These are phyloP conservation scores for Dactylellina parvicollis DNA, from an alignment of 2,329 filamentous ascomycete species.

Conservation along the genomic window DNA sequence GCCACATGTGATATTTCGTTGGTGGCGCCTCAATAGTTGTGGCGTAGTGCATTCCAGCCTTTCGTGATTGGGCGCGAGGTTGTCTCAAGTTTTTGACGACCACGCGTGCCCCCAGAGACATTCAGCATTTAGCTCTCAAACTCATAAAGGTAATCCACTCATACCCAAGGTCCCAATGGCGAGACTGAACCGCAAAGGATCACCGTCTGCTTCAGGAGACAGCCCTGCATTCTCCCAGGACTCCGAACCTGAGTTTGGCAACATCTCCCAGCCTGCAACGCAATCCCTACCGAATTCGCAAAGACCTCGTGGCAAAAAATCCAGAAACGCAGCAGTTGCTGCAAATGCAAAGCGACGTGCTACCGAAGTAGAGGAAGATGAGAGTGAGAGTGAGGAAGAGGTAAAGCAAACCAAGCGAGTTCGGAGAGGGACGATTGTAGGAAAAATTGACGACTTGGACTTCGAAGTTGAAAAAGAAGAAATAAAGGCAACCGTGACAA, in stretches of 20 bases:
- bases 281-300: constrained; percentile 26
- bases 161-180: constrained; percentile 9
- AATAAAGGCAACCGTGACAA: constrained; percentile 46
- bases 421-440: constrained; percentile 23
- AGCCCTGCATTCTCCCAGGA: constrained; percentile 40
- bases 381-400: constrained; percentile 14
- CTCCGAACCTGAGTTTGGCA: constrained; percentile 27
- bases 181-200: constrained; percentile 20
- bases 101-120: background rate
- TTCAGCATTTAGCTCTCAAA: background rate
- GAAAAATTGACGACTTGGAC: constrained; percentile 22
- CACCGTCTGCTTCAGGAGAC: constrained; percentile 24
- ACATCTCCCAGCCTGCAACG: constrained; percentile 35
- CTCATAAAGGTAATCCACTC: too few species aligned
- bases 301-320: constrained; percentile 14
- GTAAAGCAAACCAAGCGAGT: constrained; percentile 21
- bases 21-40: background rate
- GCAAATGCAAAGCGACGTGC: constrained; percentile 26
- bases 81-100: background rate
- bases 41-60: background rate
- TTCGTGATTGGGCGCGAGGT: background rate
- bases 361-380: constrained; percentile 9
- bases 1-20: background rate
- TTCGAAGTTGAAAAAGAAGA: constrained; percentile 38
- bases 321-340: constrained; percentile 30